These are phyloP conservation scores for Gynandropsis gynandra DNA, from an alignment of 345 rosid species.

Conservation along the genomic window DNA sequence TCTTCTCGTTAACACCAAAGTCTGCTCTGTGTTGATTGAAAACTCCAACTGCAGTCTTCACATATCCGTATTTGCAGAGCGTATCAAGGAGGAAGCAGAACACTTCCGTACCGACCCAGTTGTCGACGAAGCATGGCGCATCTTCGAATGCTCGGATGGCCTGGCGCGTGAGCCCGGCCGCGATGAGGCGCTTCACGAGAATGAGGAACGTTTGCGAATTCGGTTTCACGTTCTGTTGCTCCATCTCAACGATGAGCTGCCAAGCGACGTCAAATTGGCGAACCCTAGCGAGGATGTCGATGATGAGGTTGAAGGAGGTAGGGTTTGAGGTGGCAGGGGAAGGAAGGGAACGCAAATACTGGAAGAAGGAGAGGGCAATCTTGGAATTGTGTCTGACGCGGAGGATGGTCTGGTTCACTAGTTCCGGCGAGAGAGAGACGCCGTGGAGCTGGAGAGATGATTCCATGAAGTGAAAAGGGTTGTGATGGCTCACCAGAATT, in stretches of 20 bases:
- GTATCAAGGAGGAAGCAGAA: conserved; percentile 67
- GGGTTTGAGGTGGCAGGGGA: conserved; percentile 25
- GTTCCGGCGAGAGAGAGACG: conserved; percentile 45
- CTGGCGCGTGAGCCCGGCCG: conserved; percentile 85
- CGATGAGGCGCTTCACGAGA: conserved; percentile 57
- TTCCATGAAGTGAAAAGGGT: conserved; percentile 79
- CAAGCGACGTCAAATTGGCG: conserved; percentile 73
- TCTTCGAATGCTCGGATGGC: conserved; percentile 77
- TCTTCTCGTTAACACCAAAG: conserved; percentile 36
- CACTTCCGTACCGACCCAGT: conserved; percentile 19
- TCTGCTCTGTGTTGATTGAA: conserved; percentile 45
- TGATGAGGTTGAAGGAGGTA: conserved; percentile 26
- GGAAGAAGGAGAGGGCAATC: conserved; percentile 32
- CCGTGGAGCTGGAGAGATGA: conserved; percentile 77
- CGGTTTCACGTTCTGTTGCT: conserved; percentile 30
- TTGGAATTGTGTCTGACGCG: conserved; percentile 81
- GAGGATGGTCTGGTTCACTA: conserved; percentile 76
- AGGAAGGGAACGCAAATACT: conserved; percentile 24
- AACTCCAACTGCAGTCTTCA: conserved; percentile 53
- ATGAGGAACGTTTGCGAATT: conserved; percentile 53
- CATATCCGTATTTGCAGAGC: conserved; percentile 66
- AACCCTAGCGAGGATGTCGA: conserved; percentile 65
- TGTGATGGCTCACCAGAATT: conserved; percentile 63
- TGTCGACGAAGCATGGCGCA: conserved; percentile 42
- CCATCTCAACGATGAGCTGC: conserved; percentile 71